Conservation (phyloP, 2,329 filamentous ascomycete genomes). For the Penicillium rolfsii region DNA sequence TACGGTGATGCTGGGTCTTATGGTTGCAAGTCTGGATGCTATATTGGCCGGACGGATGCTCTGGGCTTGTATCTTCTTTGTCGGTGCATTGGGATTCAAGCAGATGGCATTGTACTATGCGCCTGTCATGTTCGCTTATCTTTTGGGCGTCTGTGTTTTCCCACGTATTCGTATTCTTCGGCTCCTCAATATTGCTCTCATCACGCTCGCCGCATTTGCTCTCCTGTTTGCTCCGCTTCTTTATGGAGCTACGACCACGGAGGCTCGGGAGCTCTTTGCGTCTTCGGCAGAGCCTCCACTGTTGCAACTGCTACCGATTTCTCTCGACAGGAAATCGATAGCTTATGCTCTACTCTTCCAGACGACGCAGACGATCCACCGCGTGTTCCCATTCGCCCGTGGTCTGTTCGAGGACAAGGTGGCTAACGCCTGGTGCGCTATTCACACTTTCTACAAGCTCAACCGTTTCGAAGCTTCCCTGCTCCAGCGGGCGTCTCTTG, state of each 20-base stretch:
- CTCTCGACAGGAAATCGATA: slow-evolving; percentile 65
- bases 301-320: slow-evolving; percentile 59
- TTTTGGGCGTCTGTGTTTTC: slow-evolving; percentile 82
- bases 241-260: slow-evolving; percentile 70
- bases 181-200: slow-evolving; percentile 73
- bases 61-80: slow-evolving; percentile 93
- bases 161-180: slow-evolving; percentile 69
- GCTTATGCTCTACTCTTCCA: slow-evolving; percentile 79
- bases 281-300: slow-evolving; percentile 66
- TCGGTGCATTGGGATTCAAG: slow-evolving; percentile 92
- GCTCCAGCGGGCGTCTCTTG: slow-evolving; percentile 75
- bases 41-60: slow-evolving; percentile 81
- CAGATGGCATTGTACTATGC: slow-evolving; percentile 99
- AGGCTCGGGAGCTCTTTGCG: slow-evolving; percentile 64
- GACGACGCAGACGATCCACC: slow-evolving; percentile 79
- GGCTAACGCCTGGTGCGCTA: slow-evolving; percentile 94
- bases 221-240: slow-evolving; percentile 76
- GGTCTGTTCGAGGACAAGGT: slow-evolving; percentile 98
- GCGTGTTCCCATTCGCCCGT: slow-evolving; percentile 95
- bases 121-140: slow-evolving; percentile 86
- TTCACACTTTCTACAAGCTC: slow-evolving; percentile 88
- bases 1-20: slow-evolving; percentile 94
- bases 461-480: slow-evolving; percentile 70
- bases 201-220: slow-evolving; percentile 73
- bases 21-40: slow-evolving; percentile 83